Percentiles rank a stretch among this genome's conserved stretches.
These are phyloP conservation scores for Baorangia bicolor DNA, from an alignment of 768 basidiomycete species.

Conservation along the genomic window DNA sequence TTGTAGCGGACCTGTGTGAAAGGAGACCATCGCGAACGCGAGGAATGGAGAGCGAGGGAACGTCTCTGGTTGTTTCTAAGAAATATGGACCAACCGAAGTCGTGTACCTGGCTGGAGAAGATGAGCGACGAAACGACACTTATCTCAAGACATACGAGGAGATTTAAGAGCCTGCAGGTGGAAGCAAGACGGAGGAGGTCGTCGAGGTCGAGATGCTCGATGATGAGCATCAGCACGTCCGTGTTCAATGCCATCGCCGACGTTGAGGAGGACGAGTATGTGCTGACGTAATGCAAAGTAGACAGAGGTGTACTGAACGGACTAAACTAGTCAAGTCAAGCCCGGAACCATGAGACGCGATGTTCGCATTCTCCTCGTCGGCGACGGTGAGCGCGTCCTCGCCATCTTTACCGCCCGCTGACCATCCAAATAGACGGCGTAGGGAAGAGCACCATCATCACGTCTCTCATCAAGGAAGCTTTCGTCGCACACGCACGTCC, in stretches of 20 bases:
- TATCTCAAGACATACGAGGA: constrained; percentile 37
- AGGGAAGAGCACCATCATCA: constrained; percentile 97
- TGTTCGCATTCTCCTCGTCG: constrained; percentile 91
- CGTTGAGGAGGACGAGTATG: not conserved
- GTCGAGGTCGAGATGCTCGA: constrained; percentile 42
- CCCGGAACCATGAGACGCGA: constrained; percentile 78
- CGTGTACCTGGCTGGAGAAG: constrained; percentile 45
- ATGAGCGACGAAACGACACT: not conserved
- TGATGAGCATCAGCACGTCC: constrained; percentile 56
- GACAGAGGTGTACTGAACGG: no score
- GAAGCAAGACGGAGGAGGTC: constrained; percentile 40
- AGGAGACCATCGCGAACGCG: constrained; percentile 45
- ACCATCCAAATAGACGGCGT: constrained; percentile 72
- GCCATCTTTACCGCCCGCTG: not conserved
- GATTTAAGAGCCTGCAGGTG: constrained; percentile 30
- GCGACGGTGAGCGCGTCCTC: constrained; percentile 67
- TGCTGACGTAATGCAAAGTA: constrained; percentile 22
- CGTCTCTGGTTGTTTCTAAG: constrained; percentile 51
- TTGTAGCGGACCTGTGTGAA: constrained; percentile 49
- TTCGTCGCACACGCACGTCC: constrained; percentile 80
- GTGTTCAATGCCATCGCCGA: constrained; percentile 38
- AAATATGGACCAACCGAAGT: constrained; percentile 59
- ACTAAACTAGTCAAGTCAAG: constrained; percentile 14
- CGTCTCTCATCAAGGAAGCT: constrained; percentile 94
- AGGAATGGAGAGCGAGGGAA: constrained; percentile 49